Conservation (phyloP, 768 basidiomycete genomes). For the Boletus sensibilis region DNA sequence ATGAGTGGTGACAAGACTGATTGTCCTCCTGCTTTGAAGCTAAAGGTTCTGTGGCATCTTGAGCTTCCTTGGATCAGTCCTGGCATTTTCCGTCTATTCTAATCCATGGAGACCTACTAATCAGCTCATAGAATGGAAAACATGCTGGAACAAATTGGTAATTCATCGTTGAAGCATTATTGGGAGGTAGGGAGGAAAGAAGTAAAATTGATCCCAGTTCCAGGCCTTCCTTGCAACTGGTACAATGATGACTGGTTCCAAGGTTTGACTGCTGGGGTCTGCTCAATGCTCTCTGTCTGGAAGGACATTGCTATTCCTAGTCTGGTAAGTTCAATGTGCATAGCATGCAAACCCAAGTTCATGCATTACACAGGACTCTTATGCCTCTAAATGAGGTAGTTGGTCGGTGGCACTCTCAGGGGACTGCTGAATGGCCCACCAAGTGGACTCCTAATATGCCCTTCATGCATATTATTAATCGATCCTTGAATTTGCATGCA, state of each 20-base stretch:
- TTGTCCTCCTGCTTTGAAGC: not conserved
- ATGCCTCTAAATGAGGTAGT: too few species aligned
- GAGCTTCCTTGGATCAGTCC: not conserved
- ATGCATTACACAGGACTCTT: too few species aligned
- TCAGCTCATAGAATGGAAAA: not conserved
- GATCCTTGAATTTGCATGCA: too few species aligned
- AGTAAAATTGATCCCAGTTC: not conserved
- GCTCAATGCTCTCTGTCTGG: not conserved
- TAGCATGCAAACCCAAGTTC: too few species aligned
- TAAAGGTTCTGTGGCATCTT: not conserved
- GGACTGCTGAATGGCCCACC: too few species aligned
- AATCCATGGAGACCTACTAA: not conserved
- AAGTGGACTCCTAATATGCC: too few species aligned
- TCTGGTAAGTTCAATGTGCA: too few species aligned
- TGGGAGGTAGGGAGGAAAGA: not conserved
- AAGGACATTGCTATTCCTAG: not conserved
- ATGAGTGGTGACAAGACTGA: constrained; percentile 13
- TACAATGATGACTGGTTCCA: constrained; percentile 1
- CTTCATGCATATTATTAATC: too few species aligned
- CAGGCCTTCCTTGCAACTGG: constrained; percentile 3
- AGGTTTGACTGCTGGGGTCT: not conserved
- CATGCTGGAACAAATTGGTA: constrained; percentile 1
- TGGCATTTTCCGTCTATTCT: not conserved
- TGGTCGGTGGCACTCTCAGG: too few species aligned
- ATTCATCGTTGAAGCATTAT: not conserved